A percentile compares a stretch with the other conserved stretches of the same genome.
Conservation (phyloP, 257 asterid genomes). For the Misopates orontium region DNA sequence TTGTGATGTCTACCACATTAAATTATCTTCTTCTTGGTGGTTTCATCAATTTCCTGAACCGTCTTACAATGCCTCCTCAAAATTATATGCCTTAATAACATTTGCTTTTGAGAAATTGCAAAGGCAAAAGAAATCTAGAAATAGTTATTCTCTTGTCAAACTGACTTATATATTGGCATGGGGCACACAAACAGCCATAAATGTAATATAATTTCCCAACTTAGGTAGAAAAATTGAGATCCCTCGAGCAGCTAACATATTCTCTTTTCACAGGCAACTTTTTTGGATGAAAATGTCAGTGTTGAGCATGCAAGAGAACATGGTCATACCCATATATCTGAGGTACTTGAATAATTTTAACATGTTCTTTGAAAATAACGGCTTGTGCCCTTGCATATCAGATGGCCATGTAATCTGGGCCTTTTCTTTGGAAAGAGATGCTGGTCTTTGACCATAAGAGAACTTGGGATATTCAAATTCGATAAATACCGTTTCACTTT, state of each 20-base stretch:
- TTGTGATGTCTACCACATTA: too few relatives aligned
- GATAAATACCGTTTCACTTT: neutral
- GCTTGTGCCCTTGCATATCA: neutral
- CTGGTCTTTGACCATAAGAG: conserved; percentile 13
- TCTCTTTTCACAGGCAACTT: conserved; percentile 73
- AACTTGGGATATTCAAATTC: neutral
- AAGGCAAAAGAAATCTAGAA: neutral
- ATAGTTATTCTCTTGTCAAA: neutral
- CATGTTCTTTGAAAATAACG: neutral
- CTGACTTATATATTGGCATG: neutral
- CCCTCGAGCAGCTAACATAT: neutral
- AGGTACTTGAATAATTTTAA: conserved; percentile 47
- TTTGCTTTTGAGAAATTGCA: neutral
- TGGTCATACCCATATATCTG: conserved; percentile 88
- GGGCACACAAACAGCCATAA: neutral
- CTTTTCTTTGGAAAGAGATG: conserved; percentile 9
- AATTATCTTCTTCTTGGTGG: neutral
- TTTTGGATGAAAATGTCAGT: conserved; percentile 74
- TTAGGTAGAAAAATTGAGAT: neutral
- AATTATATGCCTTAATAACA: neutral
- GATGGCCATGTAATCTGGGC: neutral
- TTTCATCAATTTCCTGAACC: neutral
- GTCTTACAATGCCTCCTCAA: neutral
- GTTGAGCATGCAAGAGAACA: conserved; percentile 85
- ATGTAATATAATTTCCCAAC: neutral